Percentiles rank a stretch among this genome's conserved stretches.
Evolutionary conservation across 108 stramenopile species (phyloP).

Genomic region (Bacterosira constricta): DNA sequence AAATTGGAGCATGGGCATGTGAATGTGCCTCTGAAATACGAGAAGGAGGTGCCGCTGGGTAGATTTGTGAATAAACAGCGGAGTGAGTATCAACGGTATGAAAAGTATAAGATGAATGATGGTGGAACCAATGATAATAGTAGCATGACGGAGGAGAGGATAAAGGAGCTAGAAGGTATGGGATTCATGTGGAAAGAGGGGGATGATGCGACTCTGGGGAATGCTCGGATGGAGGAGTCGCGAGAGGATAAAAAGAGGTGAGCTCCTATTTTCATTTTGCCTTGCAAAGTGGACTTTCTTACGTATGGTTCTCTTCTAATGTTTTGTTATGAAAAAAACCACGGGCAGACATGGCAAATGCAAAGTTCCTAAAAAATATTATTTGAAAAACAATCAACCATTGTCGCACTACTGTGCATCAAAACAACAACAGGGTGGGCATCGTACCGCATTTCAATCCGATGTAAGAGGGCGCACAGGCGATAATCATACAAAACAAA

Average conservation of each 20-base stretch:
- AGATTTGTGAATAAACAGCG: constrained; percentile 35
- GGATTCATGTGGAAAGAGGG: constrained; percentile 29
- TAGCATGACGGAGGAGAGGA: constrained; percentile 15
- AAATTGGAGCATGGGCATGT: constrained; percentile 23
- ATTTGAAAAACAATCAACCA: too few relatives aligned
- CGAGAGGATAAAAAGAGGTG: constrained; percentile 6
- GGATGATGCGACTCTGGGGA: constrained; percentile 18
- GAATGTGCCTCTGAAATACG: constrained; percentile 18
- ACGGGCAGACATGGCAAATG: too few relatives aligned
- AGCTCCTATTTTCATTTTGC: too few relatives aligned
- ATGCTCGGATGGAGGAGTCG: constrained; percentile 13
- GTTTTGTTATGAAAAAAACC: background rate
- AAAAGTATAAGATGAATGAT: background rate
- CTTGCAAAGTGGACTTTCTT: background rate
- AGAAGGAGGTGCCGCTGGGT: constrained; percentile 17
- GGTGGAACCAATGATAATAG: background rate
- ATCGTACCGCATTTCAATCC: too few relatives aligned
- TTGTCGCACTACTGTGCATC: too few relatives aligned
- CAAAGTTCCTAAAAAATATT: too few relatives aligned
- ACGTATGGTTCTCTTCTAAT: background rate
- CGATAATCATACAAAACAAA: too few relatives aligned
- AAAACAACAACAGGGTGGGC: too few relatives aligned
- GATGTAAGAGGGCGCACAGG: too few relatives aligned
- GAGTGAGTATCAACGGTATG: constrained; percentile 18
- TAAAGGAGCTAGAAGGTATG: constrained; percentile 22